Base-by-base conservation (phyloP, 2,329 filamentous ascomycete species). In the Exserohilum turcica region DNA sequence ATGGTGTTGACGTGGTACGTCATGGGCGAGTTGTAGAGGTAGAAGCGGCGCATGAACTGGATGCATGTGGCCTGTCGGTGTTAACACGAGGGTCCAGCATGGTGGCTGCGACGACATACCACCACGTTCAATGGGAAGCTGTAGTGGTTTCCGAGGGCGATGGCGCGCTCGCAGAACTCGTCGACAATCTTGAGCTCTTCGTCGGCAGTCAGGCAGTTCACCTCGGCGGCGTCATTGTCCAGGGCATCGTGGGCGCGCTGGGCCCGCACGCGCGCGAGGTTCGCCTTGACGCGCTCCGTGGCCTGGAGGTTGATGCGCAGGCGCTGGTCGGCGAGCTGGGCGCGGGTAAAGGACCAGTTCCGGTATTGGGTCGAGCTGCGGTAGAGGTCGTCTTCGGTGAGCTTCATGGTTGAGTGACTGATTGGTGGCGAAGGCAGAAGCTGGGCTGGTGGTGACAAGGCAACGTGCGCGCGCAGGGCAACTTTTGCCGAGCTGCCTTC, bases 1-100 rank as follows among this genome's bases (percentile, higher is more conserved):
- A 97, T 89, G 59, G 91, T 87, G 57, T 90, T 89, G 0, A 92
- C 93, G 57, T 93, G 90, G 72, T 99, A 97, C 27, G 92, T 96
- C 90, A 97, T 96, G 68, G 92, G 86, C 35, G 90, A 95, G 77
- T 97, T 96, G 68, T 90, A 93, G 32, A 96, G 84, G 78, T 97
- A 99, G 82, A 99, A 97, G 52, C 94, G 89, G 50, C 91, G 89
- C 55, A 99, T 83, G 73, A 95, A 97, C 69, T 95, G 86, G 56
- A 93, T 89, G 3, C 91, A 91, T 6, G 92, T 96, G 21, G 89
- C 86, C 82, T 86, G 45, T n/a, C n/a, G 8, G 13, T 31, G 31
- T 51, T 28, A 59, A 37, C 35, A 33, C 2, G 10, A 5, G 18
- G 48, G 45, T 10, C 5, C 1, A n/a, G 6, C 13, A 2, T 18